Percentiles rank a stretch among this genome's conserved stretches.
phyloP scores from a whole-genome alignment of 768 basidiomycete species.

The Amanita brunnescens region DNA sequence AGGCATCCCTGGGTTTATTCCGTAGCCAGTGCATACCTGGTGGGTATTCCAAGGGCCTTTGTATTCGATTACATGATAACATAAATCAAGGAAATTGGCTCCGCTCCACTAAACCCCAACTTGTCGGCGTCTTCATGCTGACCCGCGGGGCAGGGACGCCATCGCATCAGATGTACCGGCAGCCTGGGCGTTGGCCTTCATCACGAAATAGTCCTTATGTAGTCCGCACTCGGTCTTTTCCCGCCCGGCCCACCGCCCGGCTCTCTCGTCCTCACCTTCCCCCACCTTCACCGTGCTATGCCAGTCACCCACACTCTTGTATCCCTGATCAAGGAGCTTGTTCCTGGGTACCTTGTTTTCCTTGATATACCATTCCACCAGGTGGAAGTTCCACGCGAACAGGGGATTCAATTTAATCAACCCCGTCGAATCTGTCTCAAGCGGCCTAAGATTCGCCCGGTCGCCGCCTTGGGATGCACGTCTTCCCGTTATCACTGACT shows the following conservation, averaged over 20 bases:
- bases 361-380: slow-evolving; percentile 81
- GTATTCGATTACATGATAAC: slow-evolving; percentile 3
- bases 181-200: slow-evolving; percentile 48
- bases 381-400: slow-evolving; percentile 75
- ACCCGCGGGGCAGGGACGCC: not conserved
- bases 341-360: slow-evolving; percentile 82
- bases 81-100: too few species aligned
- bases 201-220: slow-evolving; percentile 82
- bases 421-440: slow-evolving; percentile 88
- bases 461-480: slow-evolving; percentile 92
- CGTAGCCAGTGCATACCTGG: slow-evolving; percentile 4
- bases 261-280: slow-evolving; percentile 77
- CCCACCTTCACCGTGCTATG: slow-evolving; percentile 77
- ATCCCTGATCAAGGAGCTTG: slow-evolving; percentile 81
- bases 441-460: slow-evolving; percentile 68
- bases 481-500: slow-evolving; percentile 90
- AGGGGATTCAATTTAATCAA: slow-evolving; percentile 93
- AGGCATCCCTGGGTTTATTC: not conserved
- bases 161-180: not conserved
- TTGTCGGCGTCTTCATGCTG: too few species aligned
- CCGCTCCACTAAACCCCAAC: not conserved
- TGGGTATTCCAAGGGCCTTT: not conserved
- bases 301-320: slow-evolving; percentile 96
- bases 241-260: slow-evolving; percentile 86
- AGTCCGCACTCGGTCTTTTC: slow-evolving; percentile 94